phyloP scores from a whole-genome alignment of 345 rosid species.

The Aethionema arabicum region DNA sequence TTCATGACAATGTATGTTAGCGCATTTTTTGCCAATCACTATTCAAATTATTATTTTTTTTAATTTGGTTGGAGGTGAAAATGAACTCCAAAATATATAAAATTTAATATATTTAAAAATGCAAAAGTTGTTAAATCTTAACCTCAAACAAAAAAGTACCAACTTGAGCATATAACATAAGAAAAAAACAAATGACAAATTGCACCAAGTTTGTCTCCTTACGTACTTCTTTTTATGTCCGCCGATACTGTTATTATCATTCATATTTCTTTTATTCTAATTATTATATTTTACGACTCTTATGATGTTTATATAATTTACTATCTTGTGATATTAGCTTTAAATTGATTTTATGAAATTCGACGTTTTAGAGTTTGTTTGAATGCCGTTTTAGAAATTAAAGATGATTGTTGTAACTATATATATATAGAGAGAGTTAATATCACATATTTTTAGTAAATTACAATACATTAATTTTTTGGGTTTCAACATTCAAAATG shows the following conservation, averaged over 20 bases:
- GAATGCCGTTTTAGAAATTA: not conserved
- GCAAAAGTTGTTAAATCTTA: not conserved
- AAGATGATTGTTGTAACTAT: slow-evolving; percentile 10
- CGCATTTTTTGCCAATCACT: slow-evolving; percentile 10
- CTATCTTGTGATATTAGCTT: not conserved
- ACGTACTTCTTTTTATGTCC: slow-evolving; percentile 29
- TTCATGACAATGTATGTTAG: too few species aligned
- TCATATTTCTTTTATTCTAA: not conserved
- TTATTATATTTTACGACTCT: slow-evolving; percentile 8
- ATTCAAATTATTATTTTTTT: slow-evolving; percentile 4
- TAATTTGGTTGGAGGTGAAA: not conserved
- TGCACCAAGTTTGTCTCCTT: slow-evolving; percentile 24
- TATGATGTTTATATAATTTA: not conserved
- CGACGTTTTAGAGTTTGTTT: not conserved
- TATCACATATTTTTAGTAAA: too few species aligned
- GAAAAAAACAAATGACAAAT: slow-evolving; percentile 28
- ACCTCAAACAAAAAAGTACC: slow-evolving; percentile 16
- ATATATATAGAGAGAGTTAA: too few species aligned
- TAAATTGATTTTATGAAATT: not conserved
- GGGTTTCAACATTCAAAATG: too few species aligned
- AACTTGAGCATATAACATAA: slow-evolving; percentile 23
- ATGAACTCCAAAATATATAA: not conserved
- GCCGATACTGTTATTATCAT: slow-evolving; percentile 30
- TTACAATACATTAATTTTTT: too few species aligned
- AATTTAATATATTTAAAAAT: not conserved